Base-by-base conservation (phyloP, 2,329 filamentous ascomycete species). In the Chaetomium strumarium region DNA sequence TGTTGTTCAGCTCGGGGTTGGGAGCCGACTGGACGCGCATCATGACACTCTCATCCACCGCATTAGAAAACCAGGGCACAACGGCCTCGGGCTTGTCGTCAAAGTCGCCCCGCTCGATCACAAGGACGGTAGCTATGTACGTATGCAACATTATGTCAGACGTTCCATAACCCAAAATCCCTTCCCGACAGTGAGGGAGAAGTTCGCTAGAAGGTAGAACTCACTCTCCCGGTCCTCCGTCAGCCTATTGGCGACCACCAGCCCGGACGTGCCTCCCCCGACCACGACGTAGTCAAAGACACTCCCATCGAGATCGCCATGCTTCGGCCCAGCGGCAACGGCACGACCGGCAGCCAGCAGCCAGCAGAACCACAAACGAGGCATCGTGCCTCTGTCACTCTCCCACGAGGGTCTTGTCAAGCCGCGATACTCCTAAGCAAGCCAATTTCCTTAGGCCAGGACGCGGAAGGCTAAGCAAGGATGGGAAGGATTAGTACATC, bases 181-280 rank as follows among this genome's bases (percentile, higher is more conserved):
- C 7, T 24, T 4, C 7, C 24, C 24, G 24, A 24, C 4, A 4
- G 7, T 24, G 24, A 24, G 7, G 7, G 24, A 24, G 24, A n/a
- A n/a, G n/a, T n/a, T n/a, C n/a, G n/a, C n/a, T n/a, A n/a, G n/a
- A n/a, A n/a, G n/a, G n/a, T n/a, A n/a, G n/a, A 24, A 50, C 34
- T 65, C 58, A 72, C 72, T 72, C 49, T 70, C 52, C 7, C 41
- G 55, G 34, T 55, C 48, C 43, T 56, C 51, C 1, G 42, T 58
- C 33, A 58, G 36, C n/a, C 53, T 45, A 38, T 58, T 58, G 19
- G 53, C 56, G 12, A 58, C 49, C 16, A 56, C 56, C 11, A 58
- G 46, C 5, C 54, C 54, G 2, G 51, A 53, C 17, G 49, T 24
- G 1, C 54, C 56, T 1, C 29, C 54, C 2, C 56, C 56, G 4